A percentile compares a stretch with the other conserved stretches of the same genome.
These are phyloP conservation scores for Colletotrichum sojae DNA, from an alignment of 2,329 filamentous ascomycete species.

Conservation along the genomic window DNA sequence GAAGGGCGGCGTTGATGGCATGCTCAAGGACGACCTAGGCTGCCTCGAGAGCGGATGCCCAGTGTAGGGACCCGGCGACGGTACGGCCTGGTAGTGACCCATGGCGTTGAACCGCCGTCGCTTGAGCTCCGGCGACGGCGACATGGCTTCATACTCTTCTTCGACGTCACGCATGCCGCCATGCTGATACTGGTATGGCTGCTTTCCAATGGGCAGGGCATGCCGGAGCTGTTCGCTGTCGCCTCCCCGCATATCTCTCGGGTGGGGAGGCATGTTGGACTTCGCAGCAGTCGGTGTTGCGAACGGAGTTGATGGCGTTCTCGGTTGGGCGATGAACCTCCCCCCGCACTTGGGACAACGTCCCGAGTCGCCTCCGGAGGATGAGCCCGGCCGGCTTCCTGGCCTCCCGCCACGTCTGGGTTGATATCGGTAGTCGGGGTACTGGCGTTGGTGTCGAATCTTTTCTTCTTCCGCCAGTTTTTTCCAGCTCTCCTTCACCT, in stretches of 20 bases:
- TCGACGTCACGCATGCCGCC: slow-evolving; percentile 45
- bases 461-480: slow-evolving; percentile 94
- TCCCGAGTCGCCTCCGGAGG: slow-evolving; percentile 63
- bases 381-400: slow-evolving; percentile 49
- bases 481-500: slow-evolving; percentile 89
- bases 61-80: slow-evolving; percentile 35
- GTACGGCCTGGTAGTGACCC: slow-evolving; percentile 50
- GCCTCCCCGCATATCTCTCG: slow-evolving; percentile 27
- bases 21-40: slow-evolving; percentile 42
- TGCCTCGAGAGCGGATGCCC: slow-evolving; percentile 34
- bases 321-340: slow-evolving; percentile 73
- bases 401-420: slow-evolving; percentile 75
- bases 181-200: slow-evolving; percentile 34
- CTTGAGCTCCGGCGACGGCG: slow-evolving; percentile 70
- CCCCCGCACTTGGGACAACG: slow-evolving; percentile 82
- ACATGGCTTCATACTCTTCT: slow-evolving; percentile 57
- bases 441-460: slow-evolving; percentile 86
- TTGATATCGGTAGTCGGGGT: slow-evolving; percentile 95
- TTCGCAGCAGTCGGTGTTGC: slow-evolving; percentile 52
- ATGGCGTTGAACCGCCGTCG: slow-evolving; percentile 71
- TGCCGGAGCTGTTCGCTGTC: slow-evolving; percentile 38
- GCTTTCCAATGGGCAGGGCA: slow-evolving; percentile 32
- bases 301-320: slow-evolving; percentile 68
- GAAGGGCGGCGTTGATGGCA: slow-evolving; percentile 45
- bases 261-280: slow-evolving; percentile 41